Percentiles rank a stretch among this genome's conserved stretches.
phyloP scores from a whole-genome alignment of 495 filamentous ascomycete species.

The Penicillium cosmopolitanum region DNA sequence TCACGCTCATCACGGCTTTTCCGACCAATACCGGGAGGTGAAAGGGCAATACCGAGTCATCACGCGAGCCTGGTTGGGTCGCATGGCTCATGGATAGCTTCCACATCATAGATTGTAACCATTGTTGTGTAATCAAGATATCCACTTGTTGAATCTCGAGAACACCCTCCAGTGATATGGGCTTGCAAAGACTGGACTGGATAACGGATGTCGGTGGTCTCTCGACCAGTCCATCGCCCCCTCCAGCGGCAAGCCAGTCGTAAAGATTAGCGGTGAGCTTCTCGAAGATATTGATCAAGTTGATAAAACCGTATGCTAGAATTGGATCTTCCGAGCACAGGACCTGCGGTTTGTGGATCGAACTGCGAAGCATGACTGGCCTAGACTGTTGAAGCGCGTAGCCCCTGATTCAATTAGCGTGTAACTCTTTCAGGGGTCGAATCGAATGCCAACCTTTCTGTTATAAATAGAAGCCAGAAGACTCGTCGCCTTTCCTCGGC shows the following conservation, averaged over 20 bases:
- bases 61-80: constrained; percentile 47
- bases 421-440: neutral
- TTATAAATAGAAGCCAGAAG: constrained; percentile 68
- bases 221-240: constrained; percentile 40
- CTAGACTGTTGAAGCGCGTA: constrained; percentile 58
- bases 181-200: constrained; percentile 43
- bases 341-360: constrained; percentile 51
- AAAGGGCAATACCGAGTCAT: constrained; percentile 56
- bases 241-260: constrained; percentile 48
- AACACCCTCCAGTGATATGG: constrained; percentile 48
- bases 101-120: constrained; percentile 65
- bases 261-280: constrained; percentile 47
- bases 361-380: constrained; percentile 56
- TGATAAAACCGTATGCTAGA: constrained; percentile 54
- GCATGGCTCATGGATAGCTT: constrained; percentile 59
- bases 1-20: constrained; percentile 55
- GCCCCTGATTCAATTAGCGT: constrained; percentile 26
- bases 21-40: constrained; percentile 62
- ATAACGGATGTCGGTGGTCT: constrained; percentile 42
- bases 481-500: constrained; percentile 57
- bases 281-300: constrained; percentile 57
- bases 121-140: constrained; percentile 63
- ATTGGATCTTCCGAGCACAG: constrained; percentile 52
- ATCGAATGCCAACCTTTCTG: constrained; percentile 51
- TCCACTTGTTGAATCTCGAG: constrained; percentile 63